Conservation (phyloP, 768 basidiomycete species). For the Mycena alexandri region DNA sequence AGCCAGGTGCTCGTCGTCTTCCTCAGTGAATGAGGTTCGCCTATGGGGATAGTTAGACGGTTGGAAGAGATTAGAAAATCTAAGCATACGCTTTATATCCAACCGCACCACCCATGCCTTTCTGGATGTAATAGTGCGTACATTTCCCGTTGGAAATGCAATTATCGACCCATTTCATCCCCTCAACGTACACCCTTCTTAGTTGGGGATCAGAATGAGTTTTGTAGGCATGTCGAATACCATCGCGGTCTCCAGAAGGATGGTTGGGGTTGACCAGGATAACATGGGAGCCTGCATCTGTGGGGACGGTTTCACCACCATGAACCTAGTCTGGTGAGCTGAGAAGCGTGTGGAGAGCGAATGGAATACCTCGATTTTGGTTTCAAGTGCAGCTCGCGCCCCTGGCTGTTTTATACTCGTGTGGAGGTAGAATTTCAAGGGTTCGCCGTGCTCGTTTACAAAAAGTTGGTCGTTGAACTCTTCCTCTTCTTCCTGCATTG, state of each 20-base stretch:
- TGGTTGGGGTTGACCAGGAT: slow-evolving; percentile 41
- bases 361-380: slow-evolving; percentile 50
- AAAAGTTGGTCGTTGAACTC: slow-evolving; percentile 36
- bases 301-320: slow-evolving; percentile 39
- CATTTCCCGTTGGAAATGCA: slow-evolving; percentile 41
- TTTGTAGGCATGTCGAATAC: slow-evolving; percentile 39
- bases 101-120: slow-evolving; percentile 47
- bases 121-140: slow-evolving; percentile 34
- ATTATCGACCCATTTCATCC: slow-evolving; percentile 43
- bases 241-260: slow-evolving; percentile 22
- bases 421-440: slow-evolving; percentile 52
- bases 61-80: slow-evolving; percentile 1
- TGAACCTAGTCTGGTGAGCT: slow-evolving; percentile 29
- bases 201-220: slow-evolving; percentile 24
- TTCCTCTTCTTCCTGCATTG: slow-evolving; percentile 18
- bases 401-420: slow-evolving; percentile 42
- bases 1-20: slow-evolving; percentile 56
- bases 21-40: slow-evolving; percentile 49
- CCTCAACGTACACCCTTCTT: slow-evolving; percentile 39
- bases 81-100: slow-evolving; percentile 21
- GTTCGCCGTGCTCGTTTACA: slow-evolving; percentile 40
- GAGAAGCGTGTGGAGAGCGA: background rate
- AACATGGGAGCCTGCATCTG: slow-evolving; percentile 37
- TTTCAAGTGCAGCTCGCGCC: slow-evolving; percentile 38
- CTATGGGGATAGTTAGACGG: slow-evolving; percentile 14